These are phyloP conservation scores for Colletotrichum lentis DNA, from an alignment of 2,329 filamentous ascomycete genomes.

Conservation along the genomic window DNA sequence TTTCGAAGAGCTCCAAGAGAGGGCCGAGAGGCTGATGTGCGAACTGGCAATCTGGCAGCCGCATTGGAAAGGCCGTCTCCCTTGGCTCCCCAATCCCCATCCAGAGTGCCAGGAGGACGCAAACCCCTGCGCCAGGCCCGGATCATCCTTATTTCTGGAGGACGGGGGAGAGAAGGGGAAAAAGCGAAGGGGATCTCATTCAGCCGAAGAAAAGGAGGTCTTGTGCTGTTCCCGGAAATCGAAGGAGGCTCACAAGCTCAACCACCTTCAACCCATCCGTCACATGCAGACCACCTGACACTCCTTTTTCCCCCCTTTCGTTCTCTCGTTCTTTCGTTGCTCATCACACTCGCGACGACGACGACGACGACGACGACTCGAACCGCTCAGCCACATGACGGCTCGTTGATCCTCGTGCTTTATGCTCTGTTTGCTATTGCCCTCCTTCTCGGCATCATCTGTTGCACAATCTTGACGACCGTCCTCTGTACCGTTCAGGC, in stretches of 20 bases:
- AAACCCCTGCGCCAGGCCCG: constrained; percentile 30
- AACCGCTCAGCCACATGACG: constrained; percentile 27
- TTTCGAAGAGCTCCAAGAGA: background rate
- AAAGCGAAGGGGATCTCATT: background rate
- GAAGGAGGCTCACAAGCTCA: constrained; percentile 18
- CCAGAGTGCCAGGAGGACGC: background rate
- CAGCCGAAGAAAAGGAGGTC: constrained; percentile 28
- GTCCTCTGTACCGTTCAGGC: constrained; percentile 14
- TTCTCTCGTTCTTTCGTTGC: background rate
- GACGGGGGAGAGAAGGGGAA: constrained; percentile 3
- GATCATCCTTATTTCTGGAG: constrained; percentile 36
- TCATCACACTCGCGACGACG: background rate
- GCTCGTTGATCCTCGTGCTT: constrained; percentile 19
- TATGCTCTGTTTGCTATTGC: background rate
- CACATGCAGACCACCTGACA: constrained; percentile 29
- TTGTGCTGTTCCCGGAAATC: constrained; percentile 19
- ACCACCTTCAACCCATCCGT: constrained; percentile 17
- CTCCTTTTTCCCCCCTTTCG: constrained; percentile 7
- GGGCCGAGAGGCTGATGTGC: background rate
- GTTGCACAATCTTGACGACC: constrained; percentile 16
- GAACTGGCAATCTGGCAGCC: constrained; percentile 9
- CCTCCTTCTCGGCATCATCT: constrained; percentile 17
- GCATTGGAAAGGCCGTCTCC: constrained; percentile 17
- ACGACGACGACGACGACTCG: background rate
- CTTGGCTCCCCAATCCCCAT: constrained; percentile 4